phyloP scores from a whole-genome alignment of 371 early-diverging fungal genomes.

The Actinomortierella wolfii region DNA sequence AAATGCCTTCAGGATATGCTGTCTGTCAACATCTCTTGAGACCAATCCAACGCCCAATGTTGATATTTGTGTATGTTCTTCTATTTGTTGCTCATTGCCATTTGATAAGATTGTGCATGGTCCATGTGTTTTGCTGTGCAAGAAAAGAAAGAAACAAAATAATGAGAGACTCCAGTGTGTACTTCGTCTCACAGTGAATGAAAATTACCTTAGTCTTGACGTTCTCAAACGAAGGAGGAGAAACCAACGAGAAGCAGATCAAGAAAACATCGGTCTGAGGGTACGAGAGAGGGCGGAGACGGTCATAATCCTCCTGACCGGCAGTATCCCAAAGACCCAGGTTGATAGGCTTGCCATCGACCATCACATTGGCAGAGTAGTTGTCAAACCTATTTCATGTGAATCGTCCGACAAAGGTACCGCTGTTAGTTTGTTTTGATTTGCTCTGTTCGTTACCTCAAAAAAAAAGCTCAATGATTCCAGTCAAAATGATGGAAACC shows the following conservation, averaged over 20 bases:
- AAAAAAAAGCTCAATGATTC: too few relatives aligned
- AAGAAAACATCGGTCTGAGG: slow-evolving; percentile 95
- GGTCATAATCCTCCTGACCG: slow-evolving; percentile 98
- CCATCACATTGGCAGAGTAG: slow-evolving; percentile 92
- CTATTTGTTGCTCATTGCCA: too few relatives aligned
- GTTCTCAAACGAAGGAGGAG: slow-evolving; percentile 93
- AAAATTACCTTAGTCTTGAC: slow-evolving; percentile 83
- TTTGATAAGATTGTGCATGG: too few relatives aligned
- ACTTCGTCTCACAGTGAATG: too few relatives aligned
- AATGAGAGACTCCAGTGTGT: neutral
- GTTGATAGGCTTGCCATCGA: slow-evolving; percentile 94
- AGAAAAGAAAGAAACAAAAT: slow-evolving; percentile 10
- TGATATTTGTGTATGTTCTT: too few relatives aligned
- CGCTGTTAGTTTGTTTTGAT: too few relatives aligned
- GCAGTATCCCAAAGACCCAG: slow-evolving; percentile 99
- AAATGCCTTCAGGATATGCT: too few relatives aligned
- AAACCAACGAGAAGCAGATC: slow-evolving; percentile 87
- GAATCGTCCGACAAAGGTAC: too few relatives aligned
- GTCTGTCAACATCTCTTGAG: too few relatives aligned
- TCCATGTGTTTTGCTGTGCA: neutral
- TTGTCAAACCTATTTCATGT: slow-evolving; percentile 96
- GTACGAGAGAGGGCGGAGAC: slow-evolving; percentile 92
- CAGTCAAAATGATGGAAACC: too few relatives aligned
- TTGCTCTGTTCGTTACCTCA: too few relatives aligned
- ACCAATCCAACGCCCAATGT: too few relatives aligned